These are phyloP conservation scores for Trichophyton mentagrophytes DNA, from an alignment of 2,329 filamentous ascomycete genomes.

Conservation along the genomic window DNA sequence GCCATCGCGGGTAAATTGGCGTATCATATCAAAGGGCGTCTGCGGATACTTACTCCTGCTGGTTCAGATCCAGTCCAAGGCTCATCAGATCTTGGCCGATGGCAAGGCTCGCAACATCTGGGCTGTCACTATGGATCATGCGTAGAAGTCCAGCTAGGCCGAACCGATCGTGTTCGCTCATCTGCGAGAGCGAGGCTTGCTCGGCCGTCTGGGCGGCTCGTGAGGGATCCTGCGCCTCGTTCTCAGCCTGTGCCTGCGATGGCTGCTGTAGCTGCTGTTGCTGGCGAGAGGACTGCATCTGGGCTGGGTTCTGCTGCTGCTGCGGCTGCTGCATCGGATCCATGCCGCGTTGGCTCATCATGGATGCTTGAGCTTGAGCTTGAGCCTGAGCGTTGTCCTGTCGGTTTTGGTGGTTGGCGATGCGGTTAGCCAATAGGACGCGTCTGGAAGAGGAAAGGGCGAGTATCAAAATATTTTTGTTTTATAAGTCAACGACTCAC, in stretches of 20 bases:
- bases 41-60: slow-evolving; percentile 41
- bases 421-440: background rate
- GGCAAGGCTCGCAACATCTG: slow-evolving; percentile 41
- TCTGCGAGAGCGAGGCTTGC: slow-evolving; percentile 35
- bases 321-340: slow-evolving; percentile 19
- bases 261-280: slow-evolving; percentile 24
- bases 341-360: slow-evolving; percentile 18
- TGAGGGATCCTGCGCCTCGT: slow-evolving; percentile 8
- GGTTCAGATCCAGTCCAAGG: slow-evolving; percentile 51
- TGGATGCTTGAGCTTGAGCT: slow-evolving; percentile 11
- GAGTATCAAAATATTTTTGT: background rate
- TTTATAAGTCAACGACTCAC: slow-evolving; percentile 12
- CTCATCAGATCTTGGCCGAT: slow-evolving; percentile 53
- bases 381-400: slow-evolving; percentile 6
- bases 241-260: slow-evolving; percentile 24
- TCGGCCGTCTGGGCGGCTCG: slow-evolving; percentile 7
- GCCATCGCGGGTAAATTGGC: background rate
- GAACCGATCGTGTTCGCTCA: slow-evolving; percentile 48
- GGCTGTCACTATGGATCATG: slow-evolving; percentile 43
- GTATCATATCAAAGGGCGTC: background rate
- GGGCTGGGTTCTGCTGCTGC: slow-evolving; percentile 13
- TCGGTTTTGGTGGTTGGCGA: background rate
- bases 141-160: slow-evolving; percentile 47
- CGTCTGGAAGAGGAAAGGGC: background rate
- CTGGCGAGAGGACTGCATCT: slow-evolving; percentile 20